Conservation (phyloP, 2,329 filamentous ascomycete species). For the Teratosphaeria gauchensis region DNA sequence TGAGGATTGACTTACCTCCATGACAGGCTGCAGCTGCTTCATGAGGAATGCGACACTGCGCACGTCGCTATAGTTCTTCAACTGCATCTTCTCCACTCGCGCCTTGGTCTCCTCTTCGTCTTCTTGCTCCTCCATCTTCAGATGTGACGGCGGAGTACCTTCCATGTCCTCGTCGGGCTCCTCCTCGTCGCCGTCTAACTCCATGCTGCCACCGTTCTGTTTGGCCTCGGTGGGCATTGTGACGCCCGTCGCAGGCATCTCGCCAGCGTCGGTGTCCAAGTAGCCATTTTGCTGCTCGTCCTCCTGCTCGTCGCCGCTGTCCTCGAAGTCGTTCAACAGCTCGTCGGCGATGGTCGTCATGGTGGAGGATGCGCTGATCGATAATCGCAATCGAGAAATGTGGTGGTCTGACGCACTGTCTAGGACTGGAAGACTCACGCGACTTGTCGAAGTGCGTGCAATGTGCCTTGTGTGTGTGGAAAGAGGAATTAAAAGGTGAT, state of each 20-base stretch:
- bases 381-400: not conserved
- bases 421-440: not conserved
- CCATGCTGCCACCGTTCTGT: constrained; percentile 7
- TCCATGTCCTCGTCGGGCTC: constrained; percentile 10
- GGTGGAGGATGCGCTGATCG: constrained; percentile 6
- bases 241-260: constrained; percentile 1
- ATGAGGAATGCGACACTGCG: constrained; percentile 71
- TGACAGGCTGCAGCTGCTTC: constrained; percentile 68
- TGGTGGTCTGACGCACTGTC: not conserved
- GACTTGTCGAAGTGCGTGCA: too few species aligned
- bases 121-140: constrained; percentile 43
- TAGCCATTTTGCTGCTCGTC: constrained; percentile 4
- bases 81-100: constrained; percentile 73
- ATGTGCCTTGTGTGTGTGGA: not conserved
- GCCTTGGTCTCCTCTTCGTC: constrained; percentile 63
- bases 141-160: constrained; percentile 22
- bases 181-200: constrained; percentile 13
- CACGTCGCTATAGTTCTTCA: constrained; percentile 65
- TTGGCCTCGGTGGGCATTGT: not conserved
- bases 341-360: constrained; percentile 94
- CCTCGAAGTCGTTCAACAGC: constrained; percentile 82
- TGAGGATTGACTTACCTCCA: constrained; percentile 57
- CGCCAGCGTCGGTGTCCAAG: not conserved
- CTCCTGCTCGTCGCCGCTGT: constrained; percentile 62
- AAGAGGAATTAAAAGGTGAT: not conserved